Evolutionary conservation across 2,329 filamentous ascomycete genomes (phyloP).

Genomic region (Trichoderma polysporum): DNA sequence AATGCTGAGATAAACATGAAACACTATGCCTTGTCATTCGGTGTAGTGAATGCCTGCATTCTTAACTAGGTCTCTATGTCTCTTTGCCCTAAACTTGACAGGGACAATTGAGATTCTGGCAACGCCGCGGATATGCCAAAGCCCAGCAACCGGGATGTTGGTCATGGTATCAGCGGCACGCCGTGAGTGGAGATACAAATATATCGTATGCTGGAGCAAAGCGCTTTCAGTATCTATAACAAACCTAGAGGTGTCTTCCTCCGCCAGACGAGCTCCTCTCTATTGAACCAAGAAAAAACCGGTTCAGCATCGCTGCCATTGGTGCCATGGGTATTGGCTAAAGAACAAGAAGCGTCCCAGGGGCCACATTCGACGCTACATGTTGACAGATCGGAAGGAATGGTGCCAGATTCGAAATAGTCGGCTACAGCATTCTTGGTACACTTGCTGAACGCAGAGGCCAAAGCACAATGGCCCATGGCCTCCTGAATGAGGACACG

Average conservation of each 20-base stretch:
- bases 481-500: slow-evolving; percentile 33
- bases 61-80: no score
- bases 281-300: slow-evolving; percentile 11
- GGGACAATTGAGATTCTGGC: no score
- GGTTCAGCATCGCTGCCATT: background rate
- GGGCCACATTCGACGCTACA: slow-evolving; percentile 24
- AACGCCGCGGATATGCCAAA: no score
- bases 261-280: background rate
- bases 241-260: background rate
- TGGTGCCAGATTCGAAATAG: slow-evolving; percentile 33
- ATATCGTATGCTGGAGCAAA: background rate
- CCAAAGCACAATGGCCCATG: slow-evolving; percentile 31
- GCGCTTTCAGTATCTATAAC: background rate
- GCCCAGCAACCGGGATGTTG: background rate
- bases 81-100: no score
- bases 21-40: no score
- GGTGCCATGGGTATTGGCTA: background rate
- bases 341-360: slow-evolving; percentile 23
- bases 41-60: no score
- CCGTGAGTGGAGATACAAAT: background rate
- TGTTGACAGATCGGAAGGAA: slow-evolving; percentile 26
- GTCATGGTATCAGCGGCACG: no score
- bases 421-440: slow-evolving; percentile 25
- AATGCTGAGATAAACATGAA: background rate
- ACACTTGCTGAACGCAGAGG: slow-evolving; percentile 24